Evolutionary conservation across 2,329 filamentous ascomycete species (phyloP), one percentile per base, ranked within the genome.

Genomic region (Leptographium flavum): DNA sequence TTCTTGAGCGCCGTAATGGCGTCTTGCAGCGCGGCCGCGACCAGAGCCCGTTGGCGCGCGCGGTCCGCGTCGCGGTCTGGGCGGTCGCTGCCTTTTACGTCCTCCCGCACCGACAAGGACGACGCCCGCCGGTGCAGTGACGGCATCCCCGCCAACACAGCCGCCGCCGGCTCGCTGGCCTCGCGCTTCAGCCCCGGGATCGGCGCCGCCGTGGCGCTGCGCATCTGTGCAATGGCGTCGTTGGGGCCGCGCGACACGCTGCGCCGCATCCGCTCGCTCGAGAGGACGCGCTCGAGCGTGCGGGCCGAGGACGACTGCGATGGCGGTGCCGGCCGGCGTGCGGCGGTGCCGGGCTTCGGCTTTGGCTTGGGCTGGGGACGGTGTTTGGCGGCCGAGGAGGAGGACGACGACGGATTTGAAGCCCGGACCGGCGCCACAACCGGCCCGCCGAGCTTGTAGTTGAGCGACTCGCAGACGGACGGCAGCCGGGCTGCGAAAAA

Each of bases 401-500:
- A 32, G 19, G 22, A 19, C 2, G 32, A 33, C 25, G 25, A 19
- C 41, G 32, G 8, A 67, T 55, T 52, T 66, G 74, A 10, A 70
- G 65, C 52, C 45, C 76, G 1, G 66, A 70, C 63, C 4, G 79
- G 71, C 21, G 74, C 63, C 48, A 77, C 74, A 9, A 75, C 67
- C 1, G 83, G 83, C 0, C 83, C 84, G 15, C 85, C 84, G 5
- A 90, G 69, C 58, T 87, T 87, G 51, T 76, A 78, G 59, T 81
- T 87, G 48, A 88, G 77, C 5, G 71, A 68, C 39, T 79, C 72
- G 54, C 83, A 86, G 14, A 80, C 66, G 31, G 82, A 74, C 1
- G 83, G 83, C n/a, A 88, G 66, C 30, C 84, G 79, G 14, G 83
- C 76, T 30, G 81, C 79, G 57, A 87, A 92, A 62, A 90, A 90